Evolutionary conservation across 805 yeast species (phyloP).

Genomic region (Candida fluviatilis): DNA sequence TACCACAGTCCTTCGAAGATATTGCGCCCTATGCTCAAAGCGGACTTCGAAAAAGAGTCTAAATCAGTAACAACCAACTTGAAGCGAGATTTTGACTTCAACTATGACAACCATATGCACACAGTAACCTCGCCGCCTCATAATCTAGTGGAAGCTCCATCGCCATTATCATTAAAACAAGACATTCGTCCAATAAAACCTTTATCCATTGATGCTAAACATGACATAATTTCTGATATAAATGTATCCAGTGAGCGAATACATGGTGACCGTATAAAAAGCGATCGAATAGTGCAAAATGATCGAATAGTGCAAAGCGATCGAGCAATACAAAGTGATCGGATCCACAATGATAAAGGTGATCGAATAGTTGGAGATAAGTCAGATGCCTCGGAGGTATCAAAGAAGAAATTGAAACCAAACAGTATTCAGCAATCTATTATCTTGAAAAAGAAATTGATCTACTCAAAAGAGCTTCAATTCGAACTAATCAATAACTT

Average conservation of each 20-base stretch:
- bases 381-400: constrained; percentile 1
- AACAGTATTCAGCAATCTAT: constrained; percentile 18
- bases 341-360: too few relatives aligned
- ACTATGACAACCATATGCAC: constrained; percentile 12
- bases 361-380: not conserved
- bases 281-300: not conserved
- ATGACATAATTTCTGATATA: not conserved
- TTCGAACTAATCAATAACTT: constrained; percentile 22
- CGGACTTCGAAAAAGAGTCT: too few relatives aligned
- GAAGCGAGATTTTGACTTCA: constrained; percentile 23
- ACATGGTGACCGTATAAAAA: not conserved
- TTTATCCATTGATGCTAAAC: not conserved
- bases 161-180: constrained; percentile 19
- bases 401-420: constrained; percentile 12
- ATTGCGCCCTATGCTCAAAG: constrained; percentile 14
- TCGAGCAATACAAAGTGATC: too few relatives aligned
- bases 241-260: not conserved
- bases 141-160: constrained; percentile 12
- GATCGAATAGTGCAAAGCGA: not conserved
- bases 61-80: too few relatives aligned
- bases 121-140: constrained; percentile 7
- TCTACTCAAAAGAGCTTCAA: constrained; percentile 37
- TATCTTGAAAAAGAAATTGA: constrained; percentile 26
- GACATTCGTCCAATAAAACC: not conserved
- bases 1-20: constrained; percentile 13